phyloP scores from a whole-genome alignment of 352 stramenopile genomes.

The Thalassiosira mediterranea region DNA sequence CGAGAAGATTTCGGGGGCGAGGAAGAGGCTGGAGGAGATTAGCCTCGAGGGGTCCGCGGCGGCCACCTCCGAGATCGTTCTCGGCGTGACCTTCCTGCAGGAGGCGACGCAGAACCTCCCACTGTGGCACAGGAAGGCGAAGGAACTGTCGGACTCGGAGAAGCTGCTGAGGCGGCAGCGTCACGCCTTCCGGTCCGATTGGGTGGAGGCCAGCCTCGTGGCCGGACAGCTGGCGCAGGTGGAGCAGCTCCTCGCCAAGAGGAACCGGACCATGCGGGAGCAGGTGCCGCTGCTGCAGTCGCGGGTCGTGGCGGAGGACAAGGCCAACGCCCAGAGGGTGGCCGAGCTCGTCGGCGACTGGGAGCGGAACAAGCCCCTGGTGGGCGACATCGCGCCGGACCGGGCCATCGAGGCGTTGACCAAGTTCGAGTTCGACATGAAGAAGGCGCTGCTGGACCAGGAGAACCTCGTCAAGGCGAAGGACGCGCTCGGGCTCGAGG shows the following conservation, averaged over 20 bases:
- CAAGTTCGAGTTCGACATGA: constrained; percentile 86
- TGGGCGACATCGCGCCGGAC: constrained; percentile 82
- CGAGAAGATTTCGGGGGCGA: constrained; percentile 71
- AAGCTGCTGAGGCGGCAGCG: constrained; percentile 95
- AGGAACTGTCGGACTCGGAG: constrained; percentile 93
- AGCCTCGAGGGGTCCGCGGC: constrained; percentile 89
- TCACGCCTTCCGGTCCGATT: constrained; percentile 94
- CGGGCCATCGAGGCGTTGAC: constrained; percentile 84
- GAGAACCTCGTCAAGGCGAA: constrained; percentile 94
- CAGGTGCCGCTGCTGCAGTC: constrained; percentile 96
- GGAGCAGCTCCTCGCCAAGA: constrained; percentile 85
- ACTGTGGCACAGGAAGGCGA: constrained; percentile 80
- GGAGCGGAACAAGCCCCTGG: constrained; percentile 86
- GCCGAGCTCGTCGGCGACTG: constrained; percentile 83
- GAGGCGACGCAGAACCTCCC: constrained; percentile 81
- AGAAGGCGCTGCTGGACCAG: constrained; percentile 88
- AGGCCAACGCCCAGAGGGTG: constrained; percentile 83
- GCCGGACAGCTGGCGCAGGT: constrained; percentile 96
- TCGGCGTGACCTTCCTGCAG: constrained; percentile 87
- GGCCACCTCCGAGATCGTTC: constrained; percentile 94
- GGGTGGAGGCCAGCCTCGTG: constrained; percentile 95
- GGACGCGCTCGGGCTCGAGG: constrained; percentile 92
- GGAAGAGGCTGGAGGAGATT: constrained; percentile 91
- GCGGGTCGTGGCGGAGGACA: constrained; percentile 96
- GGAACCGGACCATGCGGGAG: constrained; percentile 91